Conservation (phyloP, 2,329 filamentous ascomycete species). For the Exophiala calicioides region DNA sequence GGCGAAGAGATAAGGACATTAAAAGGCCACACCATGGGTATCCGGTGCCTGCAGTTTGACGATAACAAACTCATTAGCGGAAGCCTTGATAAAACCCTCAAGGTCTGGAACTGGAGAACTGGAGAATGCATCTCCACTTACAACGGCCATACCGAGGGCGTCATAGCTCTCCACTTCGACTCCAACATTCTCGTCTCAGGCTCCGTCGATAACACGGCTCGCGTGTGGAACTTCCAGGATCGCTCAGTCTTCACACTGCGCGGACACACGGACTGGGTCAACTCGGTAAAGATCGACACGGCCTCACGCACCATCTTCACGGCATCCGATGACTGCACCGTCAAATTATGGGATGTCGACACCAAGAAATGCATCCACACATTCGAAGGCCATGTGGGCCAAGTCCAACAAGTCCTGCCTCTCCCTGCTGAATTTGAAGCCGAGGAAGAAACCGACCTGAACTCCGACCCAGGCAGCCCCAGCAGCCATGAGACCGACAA, state of each 20-base stretch:
- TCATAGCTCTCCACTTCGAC: constrained; percentile 86
- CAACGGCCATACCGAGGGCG: constrained; percentile 74
- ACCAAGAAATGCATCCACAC: constrained; percentile 72
- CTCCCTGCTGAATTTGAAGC: constrained; percentile 87
- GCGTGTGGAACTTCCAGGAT: constrained; percentile 88
- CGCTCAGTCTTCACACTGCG: constrained; percentile 77
- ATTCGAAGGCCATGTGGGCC: constrained; percentile 88
- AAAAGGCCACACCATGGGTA: constrained; percentile 75
- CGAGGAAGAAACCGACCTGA: constrained; percentile 48
- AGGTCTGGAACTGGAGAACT: constrained; percentile 95
- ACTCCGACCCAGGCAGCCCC: constrained; percentile 27
- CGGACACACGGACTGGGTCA: constrained; percentile 93
- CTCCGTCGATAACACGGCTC: constrained; percentile 84
- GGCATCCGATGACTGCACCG: constrained; percentile 87
- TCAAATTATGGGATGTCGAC: constrained; percentile 92
- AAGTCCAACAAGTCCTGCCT: constrained; percentile 87
- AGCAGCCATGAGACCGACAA: constrained; percentile 20
- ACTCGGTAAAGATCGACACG: constrained; percentile 85
- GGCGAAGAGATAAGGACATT: constrained; percentile 85
- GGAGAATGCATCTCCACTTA: constrained; percentile 83
- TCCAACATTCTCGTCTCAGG: constrained; percentile 82
- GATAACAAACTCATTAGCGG: constrained; percentile 88
- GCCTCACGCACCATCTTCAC: constrained; percentile 84
- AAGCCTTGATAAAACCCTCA: constrained; percentile 81
- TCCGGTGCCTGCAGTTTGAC: constrained; percentile 90